A percentile compares a stretch with the other conserved stretches of the same genome.
Evolutionary conservation across 495 filamentous ascomycete species (phyloP).

Genomic region (Aspergillus kassunensis): DNA sequence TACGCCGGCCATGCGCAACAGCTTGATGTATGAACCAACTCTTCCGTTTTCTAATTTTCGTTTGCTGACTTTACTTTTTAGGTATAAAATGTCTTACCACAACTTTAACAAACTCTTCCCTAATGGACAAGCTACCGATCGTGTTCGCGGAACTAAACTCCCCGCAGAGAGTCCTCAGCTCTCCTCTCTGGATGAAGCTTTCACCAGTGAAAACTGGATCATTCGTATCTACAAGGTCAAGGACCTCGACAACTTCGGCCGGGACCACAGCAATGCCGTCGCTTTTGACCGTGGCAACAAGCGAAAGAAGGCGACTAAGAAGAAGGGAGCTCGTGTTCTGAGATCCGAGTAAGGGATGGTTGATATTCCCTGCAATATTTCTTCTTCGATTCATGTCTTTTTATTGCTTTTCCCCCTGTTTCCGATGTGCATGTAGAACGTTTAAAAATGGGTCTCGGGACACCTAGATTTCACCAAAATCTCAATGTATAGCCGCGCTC

Average conservation of each 20-base stretch:
- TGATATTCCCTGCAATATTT: not conserved
- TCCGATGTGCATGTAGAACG: constrained; percentile 6
- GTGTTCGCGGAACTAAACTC: constrained; percentile 77
- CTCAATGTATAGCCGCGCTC: not conserved
- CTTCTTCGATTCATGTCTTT: constrained; percentile 16
- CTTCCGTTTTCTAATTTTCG: not conserved
- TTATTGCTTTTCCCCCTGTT: constrained; percentile 11
- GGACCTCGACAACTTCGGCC: constrained; percentile 91
- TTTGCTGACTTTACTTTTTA: constrained; percentile 43
- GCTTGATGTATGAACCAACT: constrained; percentile 75
- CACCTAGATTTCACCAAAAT: not conserved
- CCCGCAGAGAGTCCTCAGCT: constrained; percentile 84
- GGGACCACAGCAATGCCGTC: constrained; percentile 78
- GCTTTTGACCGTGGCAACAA: constrained; percentile 92
- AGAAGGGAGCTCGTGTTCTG: constrained; percentile 73
- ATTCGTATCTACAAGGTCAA: constrained; percentile 99
- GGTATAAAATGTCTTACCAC: constrained; percentile 99
- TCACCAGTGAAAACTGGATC: constrained; percentile 99
- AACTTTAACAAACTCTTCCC: constrained; percentile 94
- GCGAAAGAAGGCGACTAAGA: constrained; percentile 83
- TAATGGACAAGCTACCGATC: constrained; percentile 83
- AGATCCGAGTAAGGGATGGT: constrained; percentile 65
- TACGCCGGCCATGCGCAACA: constrained; percentile 98
- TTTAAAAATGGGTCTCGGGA: constrained; percentile 3
- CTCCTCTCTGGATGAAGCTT: constrained; percentile 90